Evolutionary conservation across 345 rosid species (phyloP), one percentile per base, ranked within the genome.

Genomic region (Microthlaspi erraticum): DNA sequence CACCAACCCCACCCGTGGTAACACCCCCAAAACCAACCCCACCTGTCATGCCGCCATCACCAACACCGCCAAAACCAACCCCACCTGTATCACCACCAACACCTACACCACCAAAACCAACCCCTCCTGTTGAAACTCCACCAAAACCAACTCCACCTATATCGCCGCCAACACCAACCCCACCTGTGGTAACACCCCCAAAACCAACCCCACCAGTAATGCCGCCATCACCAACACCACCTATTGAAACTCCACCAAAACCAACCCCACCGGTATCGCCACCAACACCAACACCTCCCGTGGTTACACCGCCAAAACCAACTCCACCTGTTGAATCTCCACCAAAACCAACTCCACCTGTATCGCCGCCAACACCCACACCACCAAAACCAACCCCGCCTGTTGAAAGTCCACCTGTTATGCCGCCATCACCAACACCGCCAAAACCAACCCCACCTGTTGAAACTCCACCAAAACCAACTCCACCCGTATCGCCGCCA

Each of bases 351-450:
- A 50, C 33, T 0, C 55, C 55, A 5, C 55, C 55, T 6, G 34
- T 11, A 32, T 13, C 23, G 0, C 29, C 39, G 3, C 8, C 84
- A 70, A 60, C 9, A 7, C 81, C 82, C 8, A 74, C 81, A 0
- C 34, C 53, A n/a, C 49, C 49, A 14, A 14, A 20, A 11, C 54
- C 29, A 46, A 46, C 26, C 19, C 52, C 52, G 3, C 52, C 52
- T 0, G 13, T 46, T 17, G n/a, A n/a, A n/a, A n/a, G n/a, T n/a
- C n/a, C 52, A 8, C 52, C 52, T 0, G 13, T 46, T 17, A 18
- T 3, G 10, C 52, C 52, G 4, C 52, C 52, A 17, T 8, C 11
- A 41, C 7, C 44, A 10, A 19, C 31, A 19, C 53, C 29, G 10
- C 53, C 53, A 4, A 48, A 18, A 48, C 29, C 31, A 19, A 48